Evolutionary conservation across 2,329 filamentous ascomycete genomes (phyloP).

Genomic region (Eurotiales sp.): DNA sequence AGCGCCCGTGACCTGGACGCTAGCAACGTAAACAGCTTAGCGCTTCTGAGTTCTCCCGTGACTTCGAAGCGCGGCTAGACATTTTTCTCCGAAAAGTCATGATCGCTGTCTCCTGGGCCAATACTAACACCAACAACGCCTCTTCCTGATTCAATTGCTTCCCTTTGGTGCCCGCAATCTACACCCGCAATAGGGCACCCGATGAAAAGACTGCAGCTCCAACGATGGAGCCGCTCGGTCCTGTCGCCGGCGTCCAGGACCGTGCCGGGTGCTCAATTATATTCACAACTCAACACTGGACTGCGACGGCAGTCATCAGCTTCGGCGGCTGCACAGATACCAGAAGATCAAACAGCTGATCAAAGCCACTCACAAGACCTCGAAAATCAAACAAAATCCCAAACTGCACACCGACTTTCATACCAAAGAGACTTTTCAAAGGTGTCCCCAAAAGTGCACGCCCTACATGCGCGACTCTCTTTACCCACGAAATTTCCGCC

Average conservation of each 20-base stretch:
- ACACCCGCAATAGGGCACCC: slow-evolving; percentile 24
- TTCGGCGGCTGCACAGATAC: slow-evolving; percentile 26
- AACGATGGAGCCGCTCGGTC: slow-evolving; percentile 50
- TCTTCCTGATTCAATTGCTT: slow-evolving; percentile 17
- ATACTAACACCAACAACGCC: slow-evolving; percentile 8
- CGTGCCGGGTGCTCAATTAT: slow-evolving; percentile 38
- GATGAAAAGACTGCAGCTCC: slow-evolving; percentile 52
- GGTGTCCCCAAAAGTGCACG: slow-evolving; percentile 81
- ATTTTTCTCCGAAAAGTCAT: slow-evolving; percentile 31
- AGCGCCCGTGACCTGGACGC: slow-evolving; percentile 22
- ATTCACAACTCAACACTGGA: slow-evolving; percentile 32
- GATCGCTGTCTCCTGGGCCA: background rate
- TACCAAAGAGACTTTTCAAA: slow-evolving; percentile 59
- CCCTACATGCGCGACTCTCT: slow-evolving; percentile 82
- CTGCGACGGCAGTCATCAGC: slow-evolving; percentile 42
- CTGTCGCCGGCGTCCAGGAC: slow-evolving; percentile 47
- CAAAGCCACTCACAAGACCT: slow-evolving; percentile 26
- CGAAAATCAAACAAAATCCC: slow-evolving; percentile 27
- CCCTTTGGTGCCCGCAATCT: slow-evolving; percentile 17
- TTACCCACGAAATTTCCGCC: slow-evolving; percentile 79
- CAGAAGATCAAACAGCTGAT: slow-evolving; percentile 25
- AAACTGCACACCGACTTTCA: no score
- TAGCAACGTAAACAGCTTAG: slow-evolving; percentile 26
- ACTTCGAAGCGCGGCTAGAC: slow-evolving; percentile 35
- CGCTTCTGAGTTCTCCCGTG: slow-evolving; percentile 33